These are phyloP conservation scores for Sporisorium exsertum DNA, from an alignment of 1,284 basidiomycete species.

Conservation along the genomic window DNA sequence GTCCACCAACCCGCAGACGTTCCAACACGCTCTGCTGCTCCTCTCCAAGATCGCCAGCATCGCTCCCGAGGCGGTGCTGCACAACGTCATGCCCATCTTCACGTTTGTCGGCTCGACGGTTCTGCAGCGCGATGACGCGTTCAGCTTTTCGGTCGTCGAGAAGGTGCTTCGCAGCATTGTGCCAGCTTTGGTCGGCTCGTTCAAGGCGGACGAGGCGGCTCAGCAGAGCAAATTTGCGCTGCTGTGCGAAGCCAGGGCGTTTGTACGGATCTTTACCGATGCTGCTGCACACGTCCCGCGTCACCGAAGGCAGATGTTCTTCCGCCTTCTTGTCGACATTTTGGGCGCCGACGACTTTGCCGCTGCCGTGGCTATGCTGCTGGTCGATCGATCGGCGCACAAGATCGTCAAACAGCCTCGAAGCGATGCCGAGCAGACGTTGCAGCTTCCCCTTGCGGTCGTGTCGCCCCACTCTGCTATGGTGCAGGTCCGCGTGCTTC, in stretches of 20 bases:
- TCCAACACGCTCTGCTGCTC: conserved; percentile 90
- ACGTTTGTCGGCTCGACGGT: conserved; percentile 98
- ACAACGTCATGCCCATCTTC: conserved; percentile 98
- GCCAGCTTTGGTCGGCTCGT: conserved; percentile 80
- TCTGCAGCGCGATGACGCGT: conserved; percentile 94
- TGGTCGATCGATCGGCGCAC: conserved; percentile 82
- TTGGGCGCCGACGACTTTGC: conserved; percentile 86
- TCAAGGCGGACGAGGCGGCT: conserved; percentile 55
- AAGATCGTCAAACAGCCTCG: conserved; percentile 78
- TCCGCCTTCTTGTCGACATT: conserved; percentile 87
- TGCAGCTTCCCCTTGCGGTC: conserved; percentile 77
- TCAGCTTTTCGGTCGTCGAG: conserved; percentile 94
- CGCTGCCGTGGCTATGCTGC: conserved; percentile 84
- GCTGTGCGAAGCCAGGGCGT: conserved; percentile 71
- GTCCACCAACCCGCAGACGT: conserved; percentile 91
- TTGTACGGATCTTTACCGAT: conserved; percentile 88
- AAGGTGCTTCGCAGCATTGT: conserved; percentile 94
- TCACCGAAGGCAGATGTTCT: conserved; percentile 89
- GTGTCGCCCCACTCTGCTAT: conserved; percentile 75
- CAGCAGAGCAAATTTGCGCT: conserved; percentile 34
- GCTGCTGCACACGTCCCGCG: conserved; percentile 87
- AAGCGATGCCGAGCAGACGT: conserved; percentile 58
- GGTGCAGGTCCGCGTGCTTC: conserved; percentile 73
- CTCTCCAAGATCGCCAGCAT: conserved; percentile 86
- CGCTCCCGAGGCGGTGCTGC: conserved; percentile 88